Percentiles rank a stretch among this genome's conserved stretches.
Conservation (phyloP, 139 green algal species). For the Microglena sp. region DNA sequence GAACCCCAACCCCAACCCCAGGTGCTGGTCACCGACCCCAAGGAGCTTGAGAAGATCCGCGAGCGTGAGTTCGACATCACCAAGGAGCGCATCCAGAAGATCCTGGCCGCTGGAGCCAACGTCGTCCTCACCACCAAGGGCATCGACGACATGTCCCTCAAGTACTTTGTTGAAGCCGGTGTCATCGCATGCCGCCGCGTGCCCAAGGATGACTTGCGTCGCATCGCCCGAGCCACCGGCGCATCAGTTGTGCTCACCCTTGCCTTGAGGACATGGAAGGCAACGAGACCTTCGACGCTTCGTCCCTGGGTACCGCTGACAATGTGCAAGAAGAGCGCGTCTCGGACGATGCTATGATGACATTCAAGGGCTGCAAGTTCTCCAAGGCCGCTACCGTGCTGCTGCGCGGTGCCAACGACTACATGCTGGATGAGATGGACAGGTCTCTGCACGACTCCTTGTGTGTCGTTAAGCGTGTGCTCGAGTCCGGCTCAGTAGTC, state of each 20-base stretch:
- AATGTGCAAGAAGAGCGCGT: constrained; percentile 73
- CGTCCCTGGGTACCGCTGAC: constrained; percentile 47
- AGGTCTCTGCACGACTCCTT: constrained; percentile 92
- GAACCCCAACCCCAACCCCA: no score
- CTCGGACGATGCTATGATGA: constrained; percentile 65
- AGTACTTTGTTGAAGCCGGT: constrained; percentile 98
- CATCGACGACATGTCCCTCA: constrained; percentile 97
- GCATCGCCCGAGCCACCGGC: no score
- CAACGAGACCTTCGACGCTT: constrained; percentile 87
- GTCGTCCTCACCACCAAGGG: constrained; percentile 98
- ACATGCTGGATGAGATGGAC: constrained; percentile 99
- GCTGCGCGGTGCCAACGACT: constrained; percentile 95
- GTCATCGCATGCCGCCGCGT: constrained; percentile 84
- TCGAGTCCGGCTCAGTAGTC: constrained; percentile 87
- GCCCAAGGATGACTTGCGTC: constrained; percentile 93
- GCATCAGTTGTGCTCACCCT: no score
- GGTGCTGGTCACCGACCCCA: constrained; percentile 88
- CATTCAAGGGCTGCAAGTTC: constrained; percentile 51
- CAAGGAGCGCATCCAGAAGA: constrained; percentile 92
- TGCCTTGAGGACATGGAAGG: constrained; percentile 98
- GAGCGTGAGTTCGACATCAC: constrained; percentile 91
- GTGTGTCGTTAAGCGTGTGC: constrained; percentile 94
- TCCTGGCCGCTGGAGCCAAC: constrained; percentile 89
- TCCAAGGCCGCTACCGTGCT: constrained; percentile 66
- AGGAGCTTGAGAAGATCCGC: constrained; percentile 92